Percentiles rank a stretch among this genome's conserved stretches.
These are phyloP conservation scores for Colletotrichum sp. DNA, from an alignment of 2,329 filamentous ascomycete species.

Conservation along the genomic window DNA sequence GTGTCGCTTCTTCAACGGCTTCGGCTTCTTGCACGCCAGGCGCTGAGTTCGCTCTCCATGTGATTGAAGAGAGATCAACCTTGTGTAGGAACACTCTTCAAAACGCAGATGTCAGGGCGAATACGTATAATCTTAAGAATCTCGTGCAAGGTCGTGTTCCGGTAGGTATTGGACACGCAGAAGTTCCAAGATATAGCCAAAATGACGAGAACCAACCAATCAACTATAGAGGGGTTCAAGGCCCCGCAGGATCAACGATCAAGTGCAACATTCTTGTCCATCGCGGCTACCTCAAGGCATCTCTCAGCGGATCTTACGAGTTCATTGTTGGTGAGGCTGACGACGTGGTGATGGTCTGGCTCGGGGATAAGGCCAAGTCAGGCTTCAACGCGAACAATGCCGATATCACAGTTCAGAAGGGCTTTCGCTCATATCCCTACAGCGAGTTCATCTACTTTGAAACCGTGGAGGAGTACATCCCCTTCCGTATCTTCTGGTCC, in stretches of 20 bases:
- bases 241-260: neutral
- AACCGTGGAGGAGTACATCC: neutral
- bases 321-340: neutral
- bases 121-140: neutral
- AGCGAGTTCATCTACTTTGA: neutral
- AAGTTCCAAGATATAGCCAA: neutral
- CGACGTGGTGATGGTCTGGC: constrained; percentile 1
- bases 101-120: neutral
- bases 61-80: neutral
- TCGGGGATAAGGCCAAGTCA: neutral
- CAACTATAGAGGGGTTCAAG: neutral
- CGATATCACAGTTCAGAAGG: neutral
- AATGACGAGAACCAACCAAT: neutral
- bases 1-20: neutral
- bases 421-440: neutral
- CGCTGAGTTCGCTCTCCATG: constrained; percentile 11
- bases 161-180: neutral
- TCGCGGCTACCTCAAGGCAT: neutral
- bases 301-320: neutral
- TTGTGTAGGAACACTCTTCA: neutral
- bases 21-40: constrained; percentile 9
- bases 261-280: neutral
- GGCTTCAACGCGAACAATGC: neutral
- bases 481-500: constrained; percentile 3
- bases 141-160: neutral